Evolutionary conservation across 2,329 filamentous ascomycete genomes (phyloP), one percentile per base, ranked within the genome.

Genomic region (Verticillium dahliae): DNA sequence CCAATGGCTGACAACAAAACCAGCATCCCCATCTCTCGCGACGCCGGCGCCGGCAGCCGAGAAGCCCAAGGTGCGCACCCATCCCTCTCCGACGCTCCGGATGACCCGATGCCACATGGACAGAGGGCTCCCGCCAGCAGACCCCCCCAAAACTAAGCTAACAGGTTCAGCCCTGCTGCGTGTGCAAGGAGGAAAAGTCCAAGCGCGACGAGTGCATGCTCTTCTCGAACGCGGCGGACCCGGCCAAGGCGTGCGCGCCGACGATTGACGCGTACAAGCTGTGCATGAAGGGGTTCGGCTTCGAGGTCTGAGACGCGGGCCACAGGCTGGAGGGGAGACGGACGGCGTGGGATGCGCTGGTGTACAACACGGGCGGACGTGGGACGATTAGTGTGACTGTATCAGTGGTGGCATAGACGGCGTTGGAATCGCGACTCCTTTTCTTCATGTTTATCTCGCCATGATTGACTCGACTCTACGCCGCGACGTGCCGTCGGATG

Each of bases 131-230:
- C 27, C 27, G 27, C 27, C 27, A 4, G 27, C 27, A 31, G 27
- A 50, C 41, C 45, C 35, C 27, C 27, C 60, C 39, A 22, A 22
- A 22, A 22, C 18, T 27, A 39, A 6, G 9, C 27, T 58, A 31
- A 59, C 65, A 55, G 22, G 27, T 37, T 22, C 22, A 97, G 92
- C 94, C 94, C 54, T 98, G 95, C 85, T 98, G 95, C 74, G 95
- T 98, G 35, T 99, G 95, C 86, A 97, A 93, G 74, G 87, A 95
- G 55, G 92, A 99, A 76, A 99, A 99, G 77, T 83, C 91, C 45
- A 85, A 85, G 69, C 91, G 95, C 66, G 95, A 99, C 79, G 93
- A 99, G 78, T 99, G 95, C 82, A 98, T 99, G 94, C 90, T 99
- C 61, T 97, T 98, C 81, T 96, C 92, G 61, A 92, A 86, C 65